These are phyloP conservation scores for Eucalyptus regnans DNA, from an alignment of 345 rosid species.

Conservation along the genomic window DNA sequence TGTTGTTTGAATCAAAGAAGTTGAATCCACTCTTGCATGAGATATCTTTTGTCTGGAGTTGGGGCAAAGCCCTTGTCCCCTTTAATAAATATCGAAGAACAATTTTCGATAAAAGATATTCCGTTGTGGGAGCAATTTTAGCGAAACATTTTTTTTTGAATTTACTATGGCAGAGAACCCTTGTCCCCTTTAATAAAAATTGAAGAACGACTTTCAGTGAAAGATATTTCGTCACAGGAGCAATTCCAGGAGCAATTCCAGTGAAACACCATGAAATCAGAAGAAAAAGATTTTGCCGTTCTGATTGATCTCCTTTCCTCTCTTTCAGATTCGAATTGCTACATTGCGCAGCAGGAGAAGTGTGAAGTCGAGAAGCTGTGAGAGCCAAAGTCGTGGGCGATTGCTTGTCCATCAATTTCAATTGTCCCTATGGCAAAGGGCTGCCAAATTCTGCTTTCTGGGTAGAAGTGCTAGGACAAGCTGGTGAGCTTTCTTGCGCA, in stretches of 20 bases:
- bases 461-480: background rate
- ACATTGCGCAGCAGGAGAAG: background rate
- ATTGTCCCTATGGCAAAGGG: background rate
- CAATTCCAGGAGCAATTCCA: rapidly evolving
- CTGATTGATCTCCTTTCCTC: background rate
- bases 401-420: background rate
- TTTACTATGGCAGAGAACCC: too few species aligned
- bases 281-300: background rate
- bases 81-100: too few species aligned
- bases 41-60: too few species aligned
- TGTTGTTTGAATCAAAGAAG: too few species aligned
- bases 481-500: background rate
- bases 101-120: too few species aligned
- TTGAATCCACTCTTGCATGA: too few species aligned
- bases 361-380: background rate
- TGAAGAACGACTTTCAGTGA: too few species aligned
- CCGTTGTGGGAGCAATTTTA: too few species aligned
- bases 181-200: too few species aligned
- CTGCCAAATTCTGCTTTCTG: background rate
- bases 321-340: background rate
- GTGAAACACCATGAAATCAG: background rate
- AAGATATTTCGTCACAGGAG: too few species aligned
- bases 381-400: background rate
- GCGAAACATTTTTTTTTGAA: too few species aligned
- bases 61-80: too few species aligned